phyloP scores from a whole-genome alignment of 1,284 basidiomycete species.

The Ustilago vetiveriae region DNA sequence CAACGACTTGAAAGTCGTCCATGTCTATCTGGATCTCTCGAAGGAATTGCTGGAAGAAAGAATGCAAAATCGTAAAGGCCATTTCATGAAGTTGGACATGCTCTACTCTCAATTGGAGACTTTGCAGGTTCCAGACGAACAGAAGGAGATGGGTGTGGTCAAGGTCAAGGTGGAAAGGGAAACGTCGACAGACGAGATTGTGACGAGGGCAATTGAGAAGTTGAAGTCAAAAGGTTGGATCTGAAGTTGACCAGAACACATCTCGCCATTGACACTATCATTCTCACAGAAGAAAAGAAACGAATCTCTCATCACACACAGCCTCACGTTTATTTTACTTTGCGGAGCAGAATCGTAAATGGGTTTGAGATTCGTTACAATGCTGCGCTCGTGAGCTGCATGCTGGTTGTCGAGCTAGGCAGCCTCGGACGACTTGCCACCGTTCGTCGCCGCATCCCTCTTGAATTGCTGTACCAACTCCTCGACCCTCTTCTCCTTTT shows the following conservation, averaged over 20 bases:
- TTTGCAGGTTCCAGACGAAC: conserved; percentile 75
- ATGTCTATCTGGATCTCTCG: conserved; percentile 83
- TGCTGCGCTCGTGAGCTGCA: too few species aligned
- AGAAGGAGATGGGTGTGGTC: conserved; percentile 18
- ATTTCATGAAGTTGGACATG: conserved; percentile 91
- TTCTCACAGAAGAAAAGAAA: background rate
- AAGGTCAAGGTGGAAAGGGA: conserved; percentile 8
- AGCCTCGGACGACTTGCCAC: background rate
- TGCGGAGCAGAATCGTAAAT: too few species aligned
- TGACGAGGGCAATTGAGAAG: background rate
- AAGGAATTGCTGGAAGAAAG: conserved; percentile 75
- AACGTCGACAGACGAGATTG: conserved; percentile 12
- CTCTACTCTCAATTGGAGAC: conserved; percentile 83
- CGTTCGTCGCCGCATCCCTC: conserved; percentile 8
- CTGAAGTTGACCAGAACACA: background rate
- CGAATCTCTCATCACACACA: too few species aligned
- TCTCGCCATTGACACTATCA: too few species aligned
- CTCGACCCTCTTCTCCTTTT: conserved; percentile 49
- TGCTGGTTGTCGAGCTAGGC: background rate
- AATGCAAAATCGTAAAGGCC: conserved; percentile 78
- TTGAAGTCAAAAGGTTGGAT: background rate
- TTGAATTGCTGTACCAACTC: conserved; percentile 39
- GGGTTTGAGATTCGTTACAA: too few species aligned
- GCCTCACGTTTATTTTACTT: too few species aligned
- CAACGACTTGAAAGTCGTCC: conserved; percentile 71